These are phyloP conservation scores for Colletotrichum lindemuthianum DNA, from an alignment of 2,329 filamentous ascomycete genomes.

Conservation along the genomic window DNA sequence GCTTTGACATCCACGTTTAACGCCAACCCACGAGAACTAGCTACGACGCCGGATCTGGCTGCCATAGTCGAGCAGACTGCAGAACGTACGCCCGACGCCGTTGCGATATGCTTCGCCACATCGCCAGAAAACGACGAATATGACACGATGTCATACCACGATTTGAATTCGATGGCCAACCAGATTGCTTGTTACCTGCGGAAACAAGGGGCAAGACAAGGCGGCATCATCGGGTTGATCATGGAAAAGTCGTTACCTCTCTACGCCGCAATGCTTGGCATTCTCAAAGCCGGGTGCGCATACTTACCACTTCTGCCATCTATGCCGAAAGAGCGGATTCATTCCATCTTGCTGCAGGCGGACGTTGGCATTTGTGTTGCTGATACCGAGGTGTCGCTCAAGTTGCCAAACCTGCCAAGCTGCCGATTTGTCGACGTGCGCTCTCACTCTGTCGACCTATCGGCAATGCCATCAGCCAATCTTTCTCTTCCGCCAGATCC, in stretches of 20 bases:
- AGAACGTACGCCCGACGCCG: conserved; percentile 56
- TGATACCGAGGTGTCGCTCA: conserved; percentile 43
- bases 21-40: conserved; percentile 44
- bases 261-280: conserved; percentile 79
- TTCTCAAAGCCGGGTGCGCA: conserved; percentile 78
- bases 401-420: conserved; percentile 30
- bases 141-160: conserved; percentile 67
- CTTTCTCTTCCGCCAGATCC: conserved; percentile 50
- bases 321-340: conserved; percentile 71
- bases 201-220: conserved; percentile 55
- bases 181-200: conserved; percentile 65
- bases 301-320: conserved; percentile 83
- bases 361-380: conserved; percentile 57
- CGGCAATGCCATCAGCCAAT: conserved; percentile 48
- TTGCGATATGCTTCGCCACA: conserved; percentile 73
- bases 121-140: conserved; percentile 52
- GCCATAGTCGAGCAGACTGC: conserved; percentile 65
- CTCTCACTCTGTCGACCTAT: conserved; percentile 40
- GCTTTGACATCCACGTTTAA: conserved; percentile 63
- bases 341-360: conserved; percentile 71
- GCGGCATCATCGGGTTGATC: conserved; percentile 74
- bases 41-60: conserved; percentile 56
- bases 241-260: conserved; percentile 81
- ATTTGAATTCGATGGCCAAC: conserved; percentile 70
- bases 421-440: conserved; percentile 49